A percentile compares a stretch with the other conserved stretches of the same genome.
phyloP scores from a whole-genome alignment of 768 basidiomycete species.

The Rossbeevera mucosa region DNA sequence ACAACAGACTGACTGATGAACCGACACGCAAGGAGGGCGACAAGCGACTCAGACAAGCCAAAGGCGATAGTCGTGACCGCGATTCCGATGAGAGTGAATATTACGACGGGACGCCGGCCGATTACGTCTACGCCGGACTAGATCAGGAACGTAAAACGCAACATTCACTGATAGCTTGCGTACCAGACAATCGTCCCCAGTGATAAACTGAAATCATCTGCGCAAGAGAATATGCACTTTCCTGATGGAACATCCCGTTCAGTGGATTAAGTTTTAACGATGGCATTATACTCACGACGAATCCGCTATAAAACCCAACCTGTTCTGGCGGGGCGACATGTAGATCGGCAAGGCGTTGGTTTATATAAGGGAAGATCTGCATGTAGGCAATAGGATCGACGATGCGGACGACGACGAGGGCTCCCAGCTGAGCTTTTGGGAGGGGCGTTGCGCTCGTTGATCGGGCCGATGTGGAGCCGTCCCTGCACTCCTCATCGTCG shows the following conservation, averaged over 20 bases:
- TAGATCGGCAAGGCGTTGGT: conserved; percentile 5
- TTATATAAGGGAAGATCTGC: conserved; percentile 9
- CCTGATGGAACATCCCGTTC: background rate
- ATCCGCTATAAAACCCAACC: conserved; percentile 7
- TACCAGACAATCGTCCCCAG: conserved; percentile 7
- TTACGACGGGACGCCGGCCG: conserved; percentile 4
- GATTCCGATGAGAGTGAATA: conserved; percentile 1
- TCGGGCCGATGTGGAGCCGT: background rate
- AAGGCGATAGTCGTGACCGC: conserved; percentile 3
- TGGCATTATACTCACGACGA: background rate
- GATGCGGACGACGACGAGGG: background rate
- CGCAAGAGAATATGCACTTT: conserved; percentile 2
- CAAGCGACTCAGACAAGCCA: conserved; percentile 11
- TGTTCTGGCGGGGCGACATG: conserved; percentile 2
- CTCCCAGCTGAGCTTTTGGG: conserved; percentile 1
- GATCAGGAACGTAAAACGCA: background rate
- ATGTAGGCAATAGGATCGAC: conserved; percentile 1
- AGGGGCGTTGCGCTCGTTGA: background rate
- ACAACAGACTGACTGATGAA: conserved; percentile 3
- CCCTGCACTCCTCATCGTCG: background rate
- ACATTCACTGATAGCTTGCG: background rate
- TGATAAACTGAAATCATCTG: conserved; percentile 6
- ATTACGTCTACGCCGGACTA: background rate
- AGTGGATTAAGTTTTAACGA: background rate
- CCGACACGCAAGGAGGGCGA: conserved; percentile 2